Evolutionary conservation across 1,139 yeast species (phyloP).

Genomic region (Magnusiomyces suaveolens): DNA sequence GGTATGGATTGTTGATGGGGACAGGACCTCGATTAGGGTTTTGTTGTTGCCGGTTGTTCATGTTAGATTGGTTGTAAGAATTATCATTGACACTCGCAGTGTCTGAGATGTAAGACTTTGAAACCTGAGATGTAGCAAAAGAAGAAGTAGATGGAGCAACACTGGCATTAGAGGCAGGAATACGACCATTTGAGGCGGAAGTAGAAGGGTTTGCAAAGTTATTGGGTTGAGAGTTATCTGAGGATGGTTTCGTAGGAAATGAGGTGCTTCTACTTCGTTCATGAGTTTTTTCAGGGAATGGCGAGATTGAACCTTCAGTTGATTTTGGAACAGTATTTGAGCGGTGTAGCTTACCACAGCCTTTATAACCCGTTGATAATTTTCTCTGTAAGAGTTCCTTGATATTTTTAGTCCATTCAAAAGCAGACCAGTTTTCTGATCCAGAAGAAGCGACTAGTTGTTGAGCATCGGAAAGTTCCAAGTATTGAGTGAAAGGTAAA

Average conservation of each 20-base stretch:
- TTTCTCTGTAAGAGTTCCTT: slow-evolving; percentile 30
- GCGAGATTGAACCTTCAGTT: neutral
- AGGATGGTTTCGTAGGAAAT: neutral
- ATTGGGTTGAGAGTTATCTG: no score
- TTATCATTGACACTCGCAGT: no score
- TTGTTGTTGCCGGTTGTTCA: no score
- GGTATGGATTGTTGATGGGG: no score
- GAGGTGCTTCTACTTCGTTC: neutral
- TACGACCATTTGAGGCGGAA: no score
- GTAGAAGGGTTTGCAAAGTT: no score
- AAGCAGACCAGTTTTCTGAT: slow-evolving; percentile 50
- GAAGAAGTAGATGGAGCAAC: no score
- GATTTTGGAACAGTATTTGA: slow-evolving; percentile 1
- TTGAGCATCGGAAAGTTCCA: slow-evolving; percentile 49
- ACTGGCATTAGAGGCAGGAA: no score
- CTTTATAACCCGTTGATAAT: slow-evolving; percentile 2
- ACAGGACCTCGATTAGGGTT: no score
- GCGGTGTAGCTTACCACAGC: slow-evolving; percentile 1
- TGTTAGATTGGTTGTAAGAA: no score
- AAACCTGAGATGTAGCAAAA: no score
- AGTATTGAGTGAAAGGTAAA: slow-evolving; percentile 76
- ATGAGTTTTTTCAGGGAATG: neutral
- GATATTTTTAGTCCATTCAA: slow-evolving; percentile 59
- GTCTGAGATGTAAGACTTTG: no score
- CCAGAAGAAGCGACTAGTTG: slow-evolving; percentile 34